A percentile compares a stretch with the other conserved stretches of the same genome.
Evolutionary conservation across 2,329 filamentous ascomycete genomes (phyloP).

Genomic region (Fusarium equiseti): DNA sequence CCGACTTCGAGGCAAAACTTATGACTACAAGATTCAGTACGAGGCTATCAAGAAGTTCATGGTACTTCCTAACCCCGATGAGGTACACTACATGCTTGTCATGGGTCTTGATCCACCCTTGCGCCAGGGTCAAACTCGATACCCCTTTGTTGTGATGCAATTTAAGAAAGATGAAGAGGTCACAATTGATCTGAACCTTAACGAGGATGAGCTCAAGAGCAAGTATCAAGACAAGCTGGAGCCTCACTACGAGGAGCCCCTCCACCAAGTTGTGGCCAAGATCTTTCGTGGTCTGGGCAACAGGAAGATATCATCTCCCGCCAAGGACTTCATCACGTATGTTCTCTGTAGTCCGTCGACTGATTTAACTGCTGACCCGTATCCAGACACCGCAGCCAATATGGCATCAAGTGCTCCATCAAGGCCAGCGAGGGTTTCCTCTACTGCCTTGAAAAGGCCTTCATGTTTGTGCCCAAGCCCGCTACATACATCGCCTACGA

Average conservation of each 20-base stretch:
- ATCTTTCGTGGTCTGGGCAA: slow-evolving; percentile 95
- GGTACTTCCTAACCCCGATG: slow-evolving; percentile 97
- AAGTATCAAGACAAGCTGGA: slow-evolving; percentile 92
- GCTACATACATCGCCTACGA: slow-evolving; percentile 98
- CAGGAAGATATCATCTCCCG: slow-evolving; percentile 94
- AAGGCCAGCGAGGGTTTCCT: slow-evolving; percentile 98
- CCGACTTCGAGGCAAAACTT: slow-evolving; percentile 96
- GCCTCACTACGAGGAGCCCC: slow-evolving; percentile 90
- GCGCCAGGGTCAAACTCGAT: slow-evolving; percentile 95
- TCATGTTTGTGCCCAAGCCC: slow-evolving; percentile 99
- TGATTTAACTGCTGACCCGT: slow-evolving; percentile 47
- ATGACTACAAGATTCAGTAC: slow-evolving; percentile 99
- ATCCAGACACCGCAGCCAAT: slow-evolving; percentile 84
- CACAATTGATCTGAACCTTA: slow-evolving; percentile 95
- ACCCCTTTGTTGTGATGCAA: slow-evolving; percentile 99
- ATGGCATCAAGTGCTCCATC: slow-evolving; percentile 99
- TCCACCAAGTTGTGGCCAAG: slow-evolving; percentile 93
- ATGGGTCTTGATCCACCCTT: slow-evolving; percentile 95
- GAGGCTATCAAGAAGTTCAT: slow-evolving; percentile 99
- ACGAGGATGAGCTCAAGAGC: slow-evolving; percentile 84
- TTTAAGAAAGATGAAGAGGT: slow-evolving; percentile 98
- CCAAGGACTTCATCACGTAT: slow-evolving; percentile 89
- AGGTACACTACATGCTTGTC: slow-evolving; percentile 93
- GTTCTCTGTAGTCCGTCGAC: slow-evolving; percentile 41
- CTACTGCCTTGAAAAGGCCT: slow-evolving; percentile 97